Base-by-base conservation (phyloP, 1,284 basidiomycete genomes). In the Pseudozyma hubeiensis region DNA sequence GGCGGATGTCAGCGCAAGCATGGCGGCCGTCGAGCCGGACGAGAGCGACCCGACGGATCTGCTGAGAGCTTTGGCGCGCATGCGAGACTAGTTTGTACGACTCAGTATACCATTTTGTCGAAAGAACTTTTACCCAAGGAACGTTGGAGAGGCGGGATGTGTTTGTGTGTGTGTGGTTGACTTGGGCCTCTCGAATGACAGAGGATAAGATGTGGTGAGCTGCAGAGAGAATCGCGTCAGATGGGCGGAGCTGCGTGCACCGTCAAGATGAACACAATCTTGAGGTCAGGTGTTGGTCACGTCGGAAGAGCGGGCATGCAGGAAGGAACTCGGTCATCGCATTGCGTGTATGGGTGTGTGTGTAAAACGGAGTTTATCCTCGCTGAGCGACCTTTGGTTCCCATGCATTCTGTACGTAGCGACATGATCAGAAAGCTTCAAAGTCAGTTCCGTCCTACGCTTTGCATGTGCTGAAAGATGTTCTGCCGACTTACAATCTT, bases 351-450 rank as follows among this genome's bases (percentile, higher is more conserved):
- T 30, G 33, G 13, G 4, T 24, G 31, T 6, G 40, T 16, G 11
- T 41, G 40, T 7, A 5, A 41, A 14, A 41, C 40, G n/a, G 40
- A n/a, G 47, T 30, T 24, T 53, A 73, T 31, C 61, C 64, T 48
- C 80, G 69, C 50, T 72, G 46, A 14, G 81, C 81, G 43, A 82
- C 64, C 64, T 76, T 81, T 37, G 81, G 81, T 53, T 79, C 77
- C 81, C 81, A 82, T 44, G 77, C 56, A 45, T 64, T 66, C 80
- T 81, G 64, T 44, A 7, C 16, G 39, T 41, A 9, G 16, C 17
- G n/a, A 10, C 9, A 8, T 19, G 3, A 44, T 24, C 7, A 13
- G 9, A 46, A 44, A 19, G 9, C 19, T 7, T 29, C 19, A 45
- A 45, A 45, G n/a, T 19, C 17, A 24, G 24, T 45, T 17, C 14